A percentile compares a stretch with the other conserved stretches of the same genome.
Evolutionary conservation across 1,284 basidiomycete genomes (phyloP).

Genomic region (Somion occarium): DNA sequence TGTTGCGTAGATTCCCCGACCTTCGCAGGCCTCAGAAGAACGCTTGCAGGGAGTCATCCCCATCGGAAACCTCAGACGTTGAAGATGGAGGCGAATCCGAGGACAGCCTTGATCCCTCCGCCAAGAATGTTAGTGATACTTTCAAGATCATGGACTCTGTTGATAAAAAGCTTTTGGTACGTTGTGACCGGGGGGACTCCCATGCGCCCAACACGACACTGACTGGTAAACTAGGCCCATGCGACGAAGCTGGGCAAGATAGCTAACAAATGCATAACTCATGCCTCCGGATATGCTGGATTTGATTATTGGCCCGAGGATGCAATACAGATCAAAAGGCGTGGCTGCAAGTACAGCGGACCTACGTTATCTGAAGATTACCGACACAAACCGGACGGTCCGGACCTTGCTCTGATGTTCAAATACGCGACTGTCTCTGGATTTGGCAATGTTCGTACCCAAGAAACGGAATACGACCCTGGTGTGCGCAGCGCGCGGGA

Average conservation of each 20-base stretch:
- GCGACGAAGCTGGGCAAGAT: neutral
- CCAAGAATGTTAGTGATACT: no score
- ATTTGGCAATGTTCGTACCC: conserved; percentile 18
- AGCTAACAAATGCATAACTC: neutral
- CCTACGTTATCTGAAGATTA: no score
- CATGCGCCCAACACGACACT: neutral
- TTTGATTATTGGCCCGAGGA: neutral
- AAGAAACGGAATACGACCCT: conserved; percentile 11
- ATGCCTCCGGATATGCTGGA: neutral
- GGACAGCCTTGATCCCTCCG: no score
- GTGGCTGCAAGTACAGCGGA: no score
- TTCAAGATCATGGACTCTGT: neutral
- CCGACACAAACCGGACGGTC: no score
- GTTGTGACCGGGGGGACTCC: neutral
- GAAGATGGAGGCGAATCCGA: neutral
- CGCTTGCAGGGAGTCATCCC: no score
- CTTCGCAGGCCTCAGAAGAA: neutral
- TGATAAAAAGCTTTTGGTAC: neutral
- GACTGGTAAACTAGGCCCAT: neutral
- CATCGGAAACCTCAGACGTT: neutral
- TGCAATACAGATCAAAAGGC: neutral
- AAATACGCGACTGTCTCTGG: conserved; percentile 19
- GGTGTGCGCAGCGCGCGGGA: conserved; percentile 25
- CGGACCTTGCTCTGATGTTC: conserved; percentile 8
- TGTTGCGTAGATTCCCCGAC: neutral